Percentiles rank a stretch among this genome's conserved stretches.
phyloP scores from a whole-genome alignment of 2,329 filamentous ascomycete genomes.

The Chaetomium sp. region DNA sequence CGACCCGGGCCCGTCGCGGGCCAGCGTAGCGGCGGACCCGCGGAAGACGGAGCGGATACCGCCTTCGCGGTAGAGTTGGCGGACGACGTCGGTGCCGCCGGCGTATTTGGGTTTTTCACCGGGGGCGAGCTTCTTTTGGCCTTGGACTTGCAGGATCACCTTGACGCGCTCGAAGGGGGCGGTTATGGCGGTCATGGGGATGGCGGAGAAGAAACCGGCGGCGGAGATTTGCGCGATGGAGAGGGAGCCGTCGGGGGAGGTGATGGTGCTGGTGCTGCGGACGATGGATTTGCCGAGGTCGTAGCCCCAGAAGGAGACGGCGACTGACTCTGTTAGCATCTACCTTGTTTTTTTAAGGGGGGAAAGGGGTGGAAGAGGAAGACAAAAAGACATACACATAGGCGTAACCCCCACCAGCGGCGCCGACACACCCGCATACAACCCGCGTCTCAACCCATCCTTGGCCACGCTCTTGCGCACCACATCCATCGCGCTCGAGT shows the following conservation, averaged over 20 bases:
- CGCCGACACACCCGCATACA: slow-evolving; percentile 96
- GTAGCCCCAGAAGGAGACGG: slow-evolving; percentile 77
- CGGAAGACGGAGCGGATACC: slow-evolving; percentile 89
- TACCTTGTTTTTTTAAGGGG: neutral
- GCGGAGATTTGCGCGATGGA: slow-evolving; percentile 81
- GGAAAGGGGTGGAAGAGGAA: neutral
- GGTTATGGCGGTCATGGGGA: slow-evolving; percentile 97
- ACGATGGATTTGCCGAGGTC: slow-evolving; percentile 92
- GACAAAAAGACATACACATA: slow-evolving; percentile 77
- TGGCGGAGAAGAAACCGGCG: slow-evolving; percentile 94
- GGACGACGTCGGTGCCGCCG: slow-evolving; percentile 82
- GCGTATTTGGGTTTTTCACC: slow-evolving; percentile 91
- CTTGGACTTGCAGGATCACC: slow-evolving; percentile 95
- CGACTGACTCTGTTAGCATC: slow-evolving; percentile 41
- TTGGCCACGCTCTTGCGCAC: slow-evolving; percentile 81
- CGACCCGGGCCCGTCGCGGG: slow-evolving; percentile 84
- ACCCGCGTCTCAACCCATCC: slow-evolving; percentile 71
- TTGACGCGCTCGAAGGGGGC: slow-evolving; percentile 98
- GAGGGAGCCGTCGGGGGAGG: slow-evolving; percentile 58
- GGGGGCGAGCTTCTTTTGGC: slow-evolving; percentile 74
- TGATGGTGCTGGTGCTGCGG: slow-evolving; percentile 56
- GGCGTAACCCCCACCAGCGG: slow-evolving; percentile 93
- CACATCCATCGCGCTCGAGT: slow-evolving; percentile 84
- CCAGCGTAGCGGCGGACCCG: slow-evolving; percentile 82
- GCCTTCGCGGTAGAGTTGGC: slow-evolving; percentile 86